Percentiles rank a stretch among this genome's conserved stretches.
Conservation (phyloP, 139 green algal genomes). For the Tetratostichococcus sp. region DNA sequence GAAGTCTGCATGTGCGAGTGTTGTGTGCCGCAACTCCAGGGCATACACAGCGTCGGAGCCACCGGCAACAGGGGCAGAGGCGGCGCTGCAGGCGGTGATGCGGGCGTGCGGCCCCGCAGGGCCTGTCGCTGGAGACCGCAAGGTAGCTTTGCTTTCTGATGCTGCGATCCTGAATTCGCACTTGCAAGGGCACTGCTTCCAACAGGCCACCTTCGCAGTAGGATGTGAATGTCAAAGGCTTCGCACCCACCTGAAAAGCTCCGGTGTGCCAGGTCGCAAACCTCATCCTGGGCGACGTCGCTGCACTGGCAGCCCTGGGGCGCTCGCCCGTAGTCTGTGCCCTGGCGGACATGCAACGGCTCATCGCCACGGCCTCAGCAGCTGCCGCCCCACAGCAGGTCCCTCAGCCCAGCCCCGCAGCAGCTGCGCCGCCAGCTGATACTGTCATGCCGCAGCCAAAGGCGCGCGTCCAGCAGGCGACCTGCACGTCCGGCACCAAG, state of each 20-base stretch:
- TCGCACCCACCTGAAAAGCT: too few relatives aligned
- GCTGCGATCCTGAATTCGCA: too few relatives aligned
- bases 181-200: too few relatives aligned
- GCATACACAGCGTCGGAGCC: not conserved
- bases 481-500: not conserved
- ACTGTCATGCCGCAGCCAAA: not conserved
- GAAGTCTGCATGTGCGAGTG: too few relatives aligned
- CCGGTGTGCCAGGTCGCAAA: conserved; percentile 16
- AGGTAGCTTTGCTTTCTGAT: too few relatives aligned
- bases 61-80: conserved; percentile 5
- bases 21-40: not conserved
- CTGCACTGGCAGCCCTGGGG: conserved; percentile 29
- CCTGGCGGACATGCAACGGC: conserved; percentile 32
- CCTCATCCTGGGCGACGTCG: conserved; percentile 39
- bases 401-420: not conserved
- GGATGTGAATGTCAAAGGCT: too few relatives aligned
- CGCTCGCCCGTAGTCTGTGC: conserved; percentile 33
- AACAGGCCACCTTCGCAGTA: too few relatives aligned
- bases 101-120: conserved; percentile 12
- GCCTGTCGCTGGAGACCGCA: conserved; percentile 1
- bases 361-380: conserved; percentile 22
- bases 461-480: not conserved
- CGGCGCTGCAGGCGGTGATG: conserved; percentile 21
- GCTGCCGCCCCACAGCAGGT: not conserved
- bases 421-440: not conserved